Percentiles rank a stretch among this genome's conserved stretches.
These are phyloP conservation scores for Mortierella sp. DNA, from an alignment of 371 early-diverging fungal genomes.

Conservation along the genomic window DNA sequence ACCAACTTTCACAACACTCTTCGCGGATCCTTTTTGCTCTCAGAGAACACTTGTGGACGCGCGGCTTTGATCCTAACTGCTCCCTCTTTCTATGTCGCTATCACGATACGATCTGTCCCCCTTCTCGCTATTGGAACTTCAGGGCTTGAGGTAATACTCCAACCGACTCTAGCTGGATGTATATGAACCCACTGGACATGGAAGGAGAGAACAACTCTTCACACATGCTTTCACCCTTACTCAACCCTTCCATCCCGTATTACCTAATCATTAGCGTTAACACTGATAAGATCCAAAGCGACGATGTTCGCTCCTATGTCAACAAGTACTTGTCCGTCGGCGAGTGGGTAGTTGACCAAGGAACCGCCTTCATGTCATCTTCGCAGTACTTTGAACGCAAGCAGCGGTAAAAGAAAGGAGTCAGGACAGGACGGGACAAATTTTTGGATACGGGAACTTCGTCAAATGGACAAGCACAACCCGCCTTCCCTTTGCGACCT, in stretches of 20 bases:
- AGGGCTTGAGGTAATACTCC: slow-evolving; percentile 37
- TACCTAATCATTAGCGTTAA: slow-evolving; percentile 60
- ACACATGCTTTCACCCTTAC: too few species aligned
- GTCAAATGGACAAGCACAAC: too few species aligned
- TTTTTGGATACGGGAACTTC: too few species aligned
- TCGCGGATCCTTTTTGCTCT: too few species aligned
- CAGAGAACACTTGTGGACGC: not conserved
- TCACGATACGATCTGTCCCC: not conserved
- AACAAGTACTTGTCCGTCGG: slow-evolving; percentile 73
- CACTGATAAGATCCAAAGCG: slow-evolving; percentile 64
- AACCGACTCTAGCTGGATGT: too few species aligned
- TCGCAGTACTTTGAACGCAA: slow-evolving; percentile 74
- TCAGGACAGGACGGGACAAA: too few species aligned
- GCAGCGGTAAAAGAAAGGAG: slow-evolving; percentile 52
- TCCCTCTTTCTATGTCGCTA: not conserved
- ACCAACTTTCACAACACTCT: not conserved
- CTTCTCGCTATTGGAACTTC: too few species aligned
- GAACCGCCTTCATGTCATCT: slow-evolving; percentile 63
- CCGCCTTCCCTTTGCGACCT: too few species aligned
- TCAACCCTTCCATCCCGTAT: not conserved
- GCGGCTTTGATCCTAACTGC: not conserved
- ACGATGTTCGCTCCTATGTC: slow-evolving; percentile 63
- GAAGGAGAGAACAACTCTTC: too few species aligned
- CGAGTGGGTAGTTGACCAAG: slow-evolving; percentile 73
- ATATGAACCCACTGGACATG: too few species aligned